Conservation (phyloP, 257 asterid species). For the Fraxinus pennsylvanica region DNA sequence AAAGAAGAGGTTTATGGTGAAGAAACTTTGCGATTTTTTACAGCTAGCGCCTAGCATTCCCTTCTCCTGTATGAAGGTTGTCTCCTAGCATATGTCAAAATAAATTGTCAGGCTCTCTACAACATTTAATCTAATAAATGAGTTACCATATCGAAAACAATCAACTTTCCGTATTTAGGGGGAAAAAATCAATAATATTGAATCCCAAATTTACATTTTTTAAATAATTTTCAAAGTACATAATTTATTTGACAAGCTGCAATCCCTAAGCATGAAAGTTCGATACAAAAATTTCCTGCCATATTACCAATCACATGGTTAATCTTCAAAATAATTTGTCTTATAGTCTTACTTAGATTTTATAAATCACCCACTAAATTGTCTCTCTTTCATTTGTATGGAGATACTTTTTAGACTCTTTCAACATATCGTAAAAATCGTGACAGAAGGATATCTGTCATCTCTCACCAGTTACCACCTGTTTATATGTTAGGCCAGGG, state of each 20-base stretch:
- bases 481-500: constrained; percentile 4
- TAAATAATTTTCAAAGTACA: background rate
- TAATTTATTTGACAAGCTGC: constrained; percentile 4
- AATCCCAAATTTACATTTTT: background rate
- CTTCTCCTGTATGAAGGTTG: background rate
- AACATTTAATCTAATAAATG: background rate
- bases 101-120: background rate
- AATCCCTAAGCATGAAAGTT: background rate
- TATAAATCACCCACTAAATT: background rate
- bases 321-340: background rate
- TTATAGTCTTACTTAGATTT: background rate
- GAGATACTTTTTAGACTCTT: constrained; percentile 6
- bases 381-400: background rate
- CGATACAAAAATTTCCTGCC: background rate
- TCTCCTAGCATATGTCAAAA: background rate
- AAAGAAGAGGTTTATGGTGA: background rate
- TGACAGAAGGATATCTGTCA: background rate
- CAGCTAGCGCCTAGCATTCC: background rate
- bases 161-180: background rate
- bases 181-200: background rate
- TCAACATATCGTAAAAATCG: constrained; percentile 5
- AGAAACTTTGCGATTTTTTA: background rate
- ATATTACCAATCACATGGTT: background rate
- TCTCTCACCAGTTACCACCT: background rate
- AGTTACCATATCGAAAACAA: background rate